These are phyloP conservation scores for Nectriaceae sp. DNA, from an alignment of 2,329 filamentous ascomycete genomes.

Conservation along the genomic window DNA sequence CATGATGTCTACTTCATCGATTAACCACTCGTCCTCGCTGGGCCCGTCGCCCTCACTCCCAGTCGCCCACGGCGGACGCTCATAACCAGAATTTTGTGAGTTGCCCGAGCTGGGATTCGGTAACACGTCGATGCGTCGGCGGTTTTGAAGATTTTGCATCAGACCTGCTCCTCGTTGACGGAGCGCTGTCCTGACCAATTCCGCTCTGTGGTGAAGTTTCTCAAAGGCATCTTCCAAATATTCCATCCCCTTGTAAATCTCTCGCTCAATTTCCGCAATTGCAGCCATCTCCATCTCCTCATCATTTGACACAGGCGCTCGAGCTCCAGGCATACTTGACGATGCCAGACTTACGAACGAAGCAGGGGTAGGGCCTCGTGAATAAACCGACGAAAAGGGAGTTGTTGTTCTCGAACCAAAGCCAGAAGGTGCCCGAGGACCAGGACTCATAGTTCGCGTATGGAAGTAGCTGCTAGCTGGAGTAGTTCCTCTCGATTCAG, in stretches of 20 bases:
- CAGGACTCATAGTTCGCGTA: constrained; percentile 41
- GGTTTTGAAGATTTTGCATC: constrained; percentile 62
- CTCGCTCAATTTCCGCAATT: constrained; percentile 86
- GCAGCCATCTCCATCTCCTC: constrained; percentile 92
- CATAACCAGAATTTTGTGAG: constrained; percentile 46
- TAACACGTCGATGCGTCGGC: constrained; percentile 57
- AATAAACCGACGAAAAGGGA: constrained; percentile 52
- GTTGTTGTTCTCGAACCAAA: constrained; percentile 49
- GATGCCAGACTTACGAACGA: constrained; percentile 62
- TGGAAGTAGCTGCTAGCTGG: constrained; percentile 52
- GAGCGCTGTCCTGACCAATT: constrained; percentile 75
- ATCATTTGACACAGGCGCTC: constrained; percentile 77
- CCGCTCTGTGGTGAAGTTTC: constrained; percentile 81
- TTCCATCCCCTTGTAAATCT: constrained; percentile 95
- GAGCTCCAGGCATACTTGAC: constrained; percentile 42
- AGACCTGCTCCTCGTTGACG: constrained; percentile 83
- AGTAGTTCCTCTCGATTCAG: constrained; percentile 57
- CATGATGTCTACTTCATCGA: constrained; percentile 63
- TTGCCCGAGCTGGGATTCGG: constrained; percentile 49
- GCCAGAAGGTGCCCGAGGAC: constrained; percentile 42
- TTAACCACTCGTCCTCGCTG: constrained; percentile 60
- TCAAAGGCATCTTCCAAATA: constrained; percentile 93
- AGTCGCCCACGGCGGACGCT: constrained; percentile 40
- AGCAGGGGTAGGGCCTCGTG: constrained; percentile 57
- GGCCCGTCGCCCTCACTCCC: constrained; percentile 50